These are phyloP conservation scores for Dendrobium catenatum DNA, from an alignment of 106 monocot genomes.

Conservation along the genomic window DNA sequence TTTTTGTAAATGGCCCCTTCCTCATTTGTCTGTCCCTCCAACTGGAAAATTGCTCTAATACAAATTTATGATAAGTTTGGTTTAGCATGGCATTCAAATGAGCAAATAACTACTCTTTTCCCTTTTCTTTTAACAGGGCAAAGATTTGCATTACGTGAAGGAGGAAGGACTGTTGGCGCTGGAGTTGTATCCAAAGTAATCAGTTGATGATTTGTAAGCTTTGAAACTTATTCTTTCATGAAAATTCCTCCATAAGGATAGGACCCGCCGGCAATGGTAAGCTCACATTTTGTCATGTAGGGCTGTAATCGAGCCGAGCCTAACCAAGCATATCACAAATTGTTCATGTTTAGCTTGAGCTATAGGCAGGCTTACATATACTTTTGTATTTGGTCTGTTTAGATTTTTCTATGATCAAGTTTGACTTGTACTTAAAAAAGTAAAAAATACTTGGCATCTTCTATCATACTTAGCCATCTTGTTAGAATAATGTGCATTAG, in stretches of 20 bases:
- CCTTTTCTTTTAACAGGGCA: slow-evolving; percentile 34
- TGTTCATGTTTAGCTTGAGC: no score
- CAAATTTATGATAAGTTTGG: no score
- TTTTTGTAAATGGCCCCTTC: no score
- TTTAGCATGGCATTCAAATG: background rate
- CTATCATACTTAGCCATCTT: background rate
- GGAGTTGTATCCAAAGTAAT: slow-evolving; percentile 80
- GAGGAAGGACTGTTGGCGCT: slow-evolving; percentile 76
- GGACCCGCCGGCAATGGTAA: background rate
- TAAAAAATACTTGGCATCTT: background rate
- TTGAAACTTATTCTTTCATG: background rate
- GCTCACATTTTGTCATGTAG: background rate
- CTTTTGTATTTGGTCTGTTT: no score
- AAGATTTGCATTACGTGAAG: slow-evolving; percentile 79
- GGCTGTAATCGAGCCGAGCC: no score
- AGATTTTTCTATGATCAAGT: no score
- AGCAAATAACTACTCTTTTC: background rate
- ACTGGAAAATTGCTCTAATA: background rate
- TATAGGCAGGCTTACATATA: no score
- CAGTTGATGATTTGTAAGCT: slow-evolving; percentile 23
- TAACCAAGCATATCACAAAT: no score
- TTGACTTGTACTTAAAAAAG: no score
- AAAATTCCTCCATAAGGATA: background rate
- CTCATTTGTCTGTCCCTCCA: no score
- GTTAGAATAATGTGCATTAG: no score